Evolutionary conservation across 1,139 yeast species (phyloP), one percentile per base, ranked within the genome.

Genomic region (Candida sanyaensis): DNA sequence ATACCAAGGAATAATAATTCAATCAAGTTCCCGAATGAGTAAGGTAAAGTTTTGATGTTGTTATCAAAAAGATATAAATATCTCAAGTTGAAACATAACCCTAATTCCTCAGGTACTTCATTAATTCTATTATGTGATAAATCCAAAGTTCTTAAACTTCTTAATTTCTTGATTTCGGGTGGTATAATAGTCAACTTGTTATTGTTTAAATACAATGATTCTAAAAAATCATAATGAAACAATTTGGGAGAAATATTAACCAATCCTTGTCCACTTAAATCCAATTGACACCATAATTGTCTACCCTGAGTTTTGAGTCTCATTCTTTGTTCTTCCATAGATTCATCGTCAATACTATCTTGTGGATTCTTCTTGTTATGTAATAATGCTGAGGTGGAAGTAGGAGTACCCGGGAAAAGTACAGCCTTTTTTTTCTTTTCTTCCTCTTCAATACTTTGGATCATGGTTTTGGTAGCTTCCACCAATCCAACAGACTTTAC

Each of bases 271-370:
- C 97, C 97, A 56, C 96, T 84, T 55, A 93, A 75, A 70, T 95
- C 99, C 56, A 95, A 75, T 26, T 93, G 95, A 47, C 96, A 88
- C 99, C 99, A 95, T 60, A 88, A 78, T 68, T 92, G 97, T 58
- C 80, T 80, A 28, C 86, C 83, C 47, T 85, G 82, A 42, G 88
- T 81, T 56, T 81, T 86, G 51, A 81, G 80, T 63, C 88, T 82
- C 71, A 83, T 83, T 63, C 85, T 77, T 61, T 90, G 83, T 61
- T 86, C 93, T 55, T 86, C 88, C 64, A 86, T 88, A 51, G 83
- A 82, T 56, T 87, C 90, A 57, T 89, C 90, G 61, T 85, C 92
- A 54, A 88, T 90, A 55, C 65, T 65, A 55, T 68, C 75, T 56
- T 70, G 84, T 24, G 78, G 73, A 41, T 78, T 65, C 61, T 84